These are phyloP conservation scores for Ramalina peruviana DNA, from an alignment of 495 filamentous ascomycete species.

Conservation along the genomic window DNA sequence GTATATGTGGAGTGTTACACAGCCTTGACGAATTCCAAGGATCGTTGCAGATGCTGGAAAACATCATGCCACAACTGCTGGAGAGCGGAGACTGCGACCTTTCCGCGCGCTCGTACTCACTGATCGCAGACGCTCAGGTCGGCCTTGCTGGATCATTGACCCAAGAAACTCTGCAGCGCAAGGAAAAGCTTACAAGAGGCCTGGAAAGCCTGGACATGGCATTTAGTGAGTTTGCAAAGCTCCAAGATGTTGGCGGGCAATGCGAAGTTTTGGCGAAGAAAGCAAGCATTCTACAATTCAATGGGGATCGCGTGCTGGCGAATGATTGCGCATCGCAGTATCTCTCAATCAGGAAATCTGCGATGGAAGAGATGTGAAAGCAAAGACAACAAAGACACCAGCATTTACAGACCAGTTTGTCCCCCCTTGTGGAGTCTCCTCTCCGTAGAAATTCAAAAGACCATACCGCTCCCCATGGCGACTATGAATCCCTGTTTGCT, in stretches of 20 bases:
- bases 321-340: slow-evolving; percentile 67
- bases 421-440: too few species aligned
- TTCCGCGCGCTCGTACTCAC: slow-evolving; percentile 52
- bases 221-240: slow-evolving; percentile 50
- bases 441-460: not conserved
- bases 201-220: slow-evolving; percentile 55
- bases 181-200: slow-evolving; percentile 49
- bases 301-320: slow-evolving; percentile 54
- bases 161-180: slow-evolving; percentile 21
- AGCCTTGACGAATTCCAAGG: slow-evolving; percentile 63
- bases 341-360: slow-evolving; percentile 40
- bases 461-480: not conserved
- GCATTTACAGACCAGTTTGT: not conserved
- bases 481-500: too few species aligned
- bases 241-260: slow-evolving; percentile 62
- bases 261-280: slow-evolving; percentile 82
- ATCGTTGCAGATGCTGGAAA: slow-evolving; percentile 49
- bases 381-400: not conserved
- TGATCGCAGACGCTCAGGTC: slow-evolving; percentile 73
- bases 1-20: slow-evolving; percentile 53
- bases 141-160: slow-evolving; percentile 51
- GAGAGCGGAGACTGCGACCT: slow-evolving; percentile 57
- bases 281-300: slow-evolving; percentile 61
- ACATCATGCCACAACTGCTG: slow-evolving; percentile 68
- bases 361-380: slow-evolving; percentile 6